A percentile compares a stretch with the other conserved stretches of the same genome.
phyloP scores from a whole-genome alignment of 108 stramenopile species.

The Fistulifera pelliculosa region DNA sequence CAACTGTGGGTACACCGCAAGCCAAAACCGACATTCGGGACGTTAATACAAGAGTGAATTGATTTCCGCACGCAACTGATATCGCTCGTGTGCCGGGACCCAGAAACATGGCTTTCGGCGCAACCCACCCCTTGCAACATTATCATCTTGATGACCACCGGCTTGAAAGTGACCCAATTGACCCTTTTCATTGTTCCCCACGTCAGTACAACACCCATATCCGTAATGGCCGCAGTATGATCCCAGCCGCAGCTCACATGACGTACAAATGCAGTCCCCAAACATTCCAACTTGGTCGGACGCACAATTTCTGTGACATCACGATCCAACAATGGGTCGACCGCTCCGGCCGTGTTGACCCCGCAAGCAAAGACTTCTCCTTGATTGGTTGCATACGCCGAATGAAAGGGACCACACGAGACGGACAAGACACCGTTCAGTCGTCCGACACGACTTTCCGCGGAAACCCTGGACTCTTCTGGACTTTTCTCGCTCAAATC shows the following conservation, averaged over 20 bases:
- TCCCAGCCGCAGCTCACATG: conserved; percentile 57
- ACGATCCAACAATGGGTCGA: conserved; percentile 42
- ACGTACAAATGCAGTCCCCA: conserved; percentile 15
- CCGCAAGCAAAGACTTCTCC: conserved; percentile 47
- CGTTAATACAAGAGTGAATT: conserved; percentile 57
- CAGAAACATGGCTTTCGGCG: conserved; percentile 26
- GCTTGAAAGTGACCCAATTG: conserved; percentile 44
- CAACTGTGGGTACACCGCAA: conserved; percentile 35
- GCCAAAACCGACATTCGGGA: conserved; percentile 52
- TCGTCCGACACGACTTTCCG: conserved; percentile 35
- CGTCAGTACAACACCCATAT: conserved; percentile 55
- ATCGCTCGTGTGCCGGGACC: conserved; percentile 33
- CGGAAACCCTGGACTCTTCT: conserved; percentile 4
- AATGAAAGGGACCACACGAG: conserved; percentile 33
- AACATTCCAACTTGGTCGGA: conserved; percentile 25
- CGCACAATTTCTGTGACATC: conserved; percentile 4
- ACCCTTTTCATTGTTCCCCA: conserved; percentile 52
- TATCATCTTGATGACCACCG: not conserved
- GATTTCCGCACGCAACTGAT: conserved; percentile 46
- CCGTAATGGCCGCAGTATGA: conserved; percentile 61
- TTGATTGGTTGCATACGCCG: conserved; percentile 40
- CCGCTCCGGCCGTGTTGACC: conserved; percentile 44
- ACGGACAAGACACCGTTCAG: conserved; percentile 29
- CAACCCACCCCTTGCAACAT: conserved; percentile 18
- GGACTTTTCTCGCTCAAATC: conserved; percentile 21